These are phyloP conservation scores for Penstemon newberryi DNA, from an alignment of 257 asterid species.

Conservation along the genomic window DNA sequence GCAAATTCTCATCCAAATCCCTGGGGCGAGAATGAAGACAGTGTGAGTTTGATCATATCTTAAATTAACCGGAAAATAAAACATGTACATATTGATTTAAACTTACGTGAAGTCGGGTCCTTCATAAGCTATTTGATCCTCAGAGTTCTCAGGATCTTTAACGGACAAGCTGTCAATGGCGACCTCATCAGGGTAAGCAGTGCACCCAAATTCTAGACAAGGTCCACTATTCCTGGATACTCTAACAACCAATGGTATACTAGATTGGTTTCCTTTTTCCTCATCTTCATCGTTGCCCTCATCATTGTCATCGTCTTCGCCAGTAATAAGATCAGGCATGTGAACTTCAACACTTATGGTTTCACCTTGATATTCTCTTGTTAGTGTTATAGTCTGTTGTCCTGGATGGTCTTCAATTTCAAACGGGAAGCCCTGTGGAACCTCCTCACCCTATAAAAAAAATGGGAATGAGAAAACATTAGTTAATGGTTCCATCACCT, in stretches of 20 bases:
- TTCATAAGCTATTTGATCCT: conserved; percentile 77
- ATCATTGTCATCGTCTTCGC: conserved; percentile 40
- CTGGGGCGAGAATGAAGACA: conserved; percentile 30
- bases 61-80: no score
- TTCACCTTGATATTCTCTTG: conserved; percentile 69
- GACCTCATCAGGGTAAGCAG: conserved; percentile 74
- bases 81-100: background rate
- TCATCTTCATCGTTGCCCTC: conserved; percentile 37
- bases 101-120: conserved; percentile 88
- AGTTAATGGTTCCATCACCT: background rate
- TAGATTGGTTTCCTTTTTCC: conserved; percentile 34
- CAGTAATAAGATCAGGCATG: conserved; percentile 65
- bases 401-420: conserved; percentile 70
- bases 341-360: conserved; percentile 63
- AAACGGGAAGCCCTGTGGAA: conserved; percentile 69
- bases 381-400: conserved; percentile 58
- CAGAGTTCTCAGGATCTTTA: conserved; percentile 51
- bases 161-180: conserved; percentile 58
- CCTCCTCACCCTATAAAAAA: conserved; percentile 45
- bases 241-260: conserved; percentile 63
- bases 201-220: conserved; percentile 63
- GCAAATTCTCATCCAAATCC: conserved; percentile 93
- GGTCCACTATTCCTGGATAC: conserved; percentile 67
- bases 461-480: background rate
- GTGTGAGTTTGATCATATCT: no score